Evolutionary conservation across 2,329 filamentous ascomycete genomes (phyloP), one percentile per base, ranked within the genome.

Genomic region (Cercospora brassicicola): DNA sequence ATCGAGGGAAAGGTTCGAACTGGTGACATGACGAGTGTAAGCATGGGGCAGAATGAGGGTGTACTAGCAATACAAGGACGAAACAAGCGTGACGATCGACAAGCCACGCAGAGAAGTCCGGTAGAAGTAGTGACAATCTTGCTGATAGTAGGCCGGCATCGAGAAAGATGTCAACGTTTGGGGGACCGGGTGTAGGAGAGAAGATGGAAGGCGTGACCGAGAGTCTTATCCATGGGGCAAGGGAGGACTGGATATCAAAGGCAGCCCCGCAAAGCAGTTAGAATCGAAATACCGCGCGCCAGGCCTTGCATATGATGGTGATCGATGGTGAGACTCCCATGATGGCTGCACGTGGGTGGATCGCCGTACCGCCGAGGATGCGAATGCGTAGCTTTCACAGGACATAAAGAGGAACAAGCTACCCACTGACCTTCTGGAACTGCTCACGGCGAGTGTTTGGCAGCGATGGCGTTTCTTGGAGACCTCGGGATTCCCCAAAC

Each of bases 71-170:
- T 92, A 93, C 64, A 92, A 84, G 74, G 91, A 89, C 73, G 90
- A 92, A 80, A 96, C 88, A 76, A 84, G 87, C 75, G 91, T 96
- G 82, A 89, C 87, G 75, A 96, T 89, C 78, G 91, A 94, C 75
- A 96, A 84, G 78, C 93, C 90, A 84, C 92, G 92, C 82, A 96
- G 84, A 78, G 92, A 91, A 81, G 90, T 96, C 84, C 92, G 92
- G 84, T 92, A 95, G 83, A 96, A 96, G 83, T 96, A 96, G 80
- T 96, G 92, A 77, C 91, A 96, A 81, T 96, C 91, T 85, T 95
- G 90, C 67, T 92, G 84, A 81, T 85, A 96, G 81, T 92, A 94
- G 76, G 86, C 81, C 84, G 91, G 91, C 92, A 96, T 96, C 67
- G 71, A 69, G 48, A 62, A n/a, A 36, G 48, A 59, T 51, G 31